Evolutionary conservation across 306 rosid genomes (phyloP).

Genomic region (Cicer judaicum): DNA sequence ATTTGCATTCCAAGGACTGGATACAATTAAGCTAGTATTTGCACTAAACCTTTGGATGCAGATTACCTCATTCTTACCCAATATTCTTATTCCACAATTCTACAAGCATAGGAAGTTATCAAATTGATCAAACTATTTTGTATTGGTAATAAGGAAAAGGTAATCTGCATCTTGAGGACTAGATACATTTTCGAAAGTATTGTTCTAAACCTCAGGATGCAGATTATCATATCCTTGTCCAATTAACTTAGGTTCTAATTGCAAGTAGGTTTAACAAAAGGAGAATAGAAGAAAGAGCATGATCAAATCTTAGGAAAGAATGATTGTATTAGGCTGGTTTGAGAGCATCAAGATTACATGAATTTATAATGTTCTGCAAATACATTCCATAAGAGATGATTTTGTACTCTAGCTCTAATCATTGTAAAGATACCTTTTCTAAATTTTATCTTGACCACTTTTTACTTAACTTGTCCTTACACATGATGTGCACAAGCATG

Average conservation of each 20-base stretch:
- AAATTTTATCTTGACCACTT: too few relatives aligned
- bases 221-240: constrained; percentile 2
- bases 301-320: constrained; percentile 19
- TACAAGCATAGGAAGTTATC: too few relatives aligned
- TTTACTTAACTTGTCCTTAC: too few relatives aligned
- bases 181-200: constrained; percentile 17
- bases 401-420: too few relatives aligned
- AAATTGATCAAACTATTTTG: background rate
- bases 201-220: constrained; percentile 55
- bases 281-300: background rate
- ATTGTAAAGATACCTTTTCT: too few relatives aligned
- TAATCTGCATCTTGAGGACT: background rate
- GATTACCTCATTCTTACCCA: constrained; percentile 18
- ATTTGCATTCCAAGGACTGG: constrained; percentile 40
- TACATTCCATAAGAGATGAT: too few relatives aligned
- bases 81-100: background rate
- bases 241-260: background rate
- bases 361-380: too few relatives aligned
- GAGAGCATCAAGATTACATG: too few relatives aligned
- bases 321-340: constrained; percentile 13
- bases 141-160: constrained; percentile 10
- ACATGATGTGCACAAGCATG: too few relatives aligned
- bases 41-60: constrained; percentile 55
- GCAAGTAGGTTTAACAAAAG: background rate
- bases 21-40: background rate